Percentiles rank a stretch among this genome's conserved stretches.
phyloP scores from a whole-genome alignment of 169 alveolate species.

The Eimeria acervulina region DNA sequence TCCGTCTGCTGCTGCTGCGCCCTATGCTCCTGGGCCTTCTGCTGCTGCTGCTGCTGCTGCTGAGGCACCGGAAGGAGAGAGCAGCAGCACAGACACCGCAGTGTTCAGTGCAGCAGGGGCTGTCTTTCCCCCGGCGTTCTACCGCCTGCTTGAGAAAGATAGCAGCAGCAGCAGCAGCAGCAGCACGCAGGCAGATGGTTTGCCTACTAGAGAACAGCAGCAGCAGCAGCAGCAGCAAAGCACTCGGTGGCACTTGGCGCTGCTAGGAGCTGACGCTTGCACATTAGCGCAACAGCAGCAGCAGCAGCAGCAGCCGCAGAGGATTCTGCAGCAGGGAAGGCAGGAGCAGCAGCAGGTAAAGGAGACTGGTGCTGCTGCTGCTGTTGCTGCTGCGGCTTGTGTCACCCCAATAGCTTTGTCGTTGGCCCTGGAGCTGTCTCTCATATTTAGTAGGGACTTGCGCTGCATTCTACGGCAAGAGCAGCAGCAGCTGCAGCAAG shows the following conservation, averaged over 20 bases:
- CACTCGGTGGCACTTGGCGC: not conserved
- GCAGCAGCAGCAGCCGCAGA: not conserved
- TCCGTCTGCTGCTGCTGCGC: no score
- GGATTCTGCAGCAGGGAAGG: not conserved
- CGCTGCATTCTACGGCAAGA: not conserved
- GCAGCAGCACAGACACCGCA: not conserved
- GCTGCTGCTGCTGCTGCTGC: constrained; percentile 40
- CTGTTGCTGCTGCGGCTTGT: no score
- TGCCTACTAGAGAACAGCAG: not conserved
- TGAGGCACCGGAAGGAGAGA: not conserved
- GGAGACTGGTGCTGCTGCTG: not conserved
- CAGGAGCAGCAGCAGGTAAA: not conserved
- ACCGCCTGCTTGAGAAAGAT: constrained; percentile 1
- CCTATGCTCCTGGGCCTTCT: no score
- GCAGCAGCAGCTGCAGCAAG: no score
- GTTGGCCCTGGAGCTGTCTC: not conserved
- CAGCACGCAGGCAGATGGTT: not conserved
- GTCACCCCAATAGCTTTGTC: not conserved
- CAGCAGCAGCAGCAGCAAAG: not conserved
- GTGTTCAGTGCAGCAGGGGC: not conserved
- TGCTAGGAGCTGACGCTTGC: not conserved
- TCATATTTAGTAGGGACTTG: not conserved
- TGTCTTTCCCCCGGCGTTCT: constrained; percentile 2
- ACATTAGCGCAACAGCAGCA: not conserved
- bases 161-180: constrained; percentile 28